Base-by-base conservation (phyloP, 2,329 filamentous ascomycete species). In the Herpotrichia juniperi region DNA sequence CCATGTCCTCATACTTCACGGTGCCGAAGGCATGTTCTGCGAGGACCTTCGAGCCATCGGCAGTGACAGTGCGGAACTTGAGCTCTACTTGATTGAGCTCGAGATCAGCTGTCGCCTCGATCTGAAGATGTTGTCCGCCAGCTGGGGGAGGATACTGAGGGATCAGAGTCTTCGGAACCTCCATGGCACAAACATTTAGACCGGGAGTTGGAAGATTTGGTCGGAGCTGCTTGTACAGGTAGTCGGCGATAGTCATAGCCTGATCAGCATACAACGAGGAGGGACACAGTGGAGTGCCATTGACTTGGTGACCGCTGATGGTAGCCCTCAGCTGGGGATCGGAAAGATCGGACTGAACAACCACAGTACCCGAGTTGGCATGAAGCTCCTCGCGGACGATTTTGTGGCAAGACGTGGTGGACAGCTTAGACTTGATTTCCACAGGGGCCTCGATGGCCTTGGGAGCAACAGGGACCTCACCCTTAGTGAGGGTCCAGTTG, bases 401-500 rank as follows among this genome's bases (percentile, higher is more conserved):
- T 58, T 79, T 81, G 63, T 90, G 87, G 48, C 88, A 86, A 22
- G 85, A 84, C 8, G 85, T 85, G 8, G 87, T 88, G 10, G 82
- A 83, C 39, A 88, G 76, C 75, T 82, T 86, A 46, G 79, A 78
- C 30, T 76, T 74, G 40, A 81, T 73, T 26, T 78, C 72, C 42
- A 77, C 74, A 24, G 67, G 72, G 11, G 78, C 66, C 32, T 74
- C 69, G 35, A 68, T 70, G 9, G 67, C 66, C 59, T 76, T 75
- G 39, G 75, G 62, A 28, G 76, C 66, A 49, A 70, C 69, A 48
- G 74, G 76, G 32, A 77, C 81, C 58, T 88, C 83, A 50, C 80
- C 87, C 78, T 92, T 92, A 54, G 81, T 85, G 31, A 91, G 74
- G 26, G 80, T 83, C 85, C 87, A 92, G 71, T 91, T 86, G 55